Evolutionary conservation across 2,329 filamentous ascomycete genomes (phyloP), one percentile per base, ranked within the genome.

Genomic region (Alternaria ethzedia): DNA sequence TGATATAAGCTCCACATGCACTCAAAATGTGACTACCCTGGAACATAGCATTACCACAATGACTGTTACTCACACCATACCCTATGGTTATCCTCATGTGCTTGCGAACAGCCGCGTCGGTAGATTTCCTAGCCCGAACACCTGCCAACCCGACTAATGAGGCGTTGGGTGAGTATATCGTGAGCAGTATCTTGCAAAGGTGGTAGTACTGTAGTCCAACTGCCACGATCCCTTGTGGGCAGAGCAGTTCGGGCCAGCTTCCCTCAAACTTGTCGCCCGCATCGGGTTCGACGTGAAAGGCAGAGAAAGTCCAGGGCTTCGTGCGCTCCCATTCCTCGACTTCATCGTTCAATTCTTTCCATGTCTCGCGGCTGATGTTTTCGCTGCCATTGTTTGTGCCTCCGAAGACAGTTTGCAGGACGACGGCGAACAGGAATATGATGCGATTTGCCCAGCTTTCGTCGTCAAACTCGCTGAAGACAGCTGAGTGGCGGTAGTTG

Each of bases 381-480:
- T 57, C 57, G 21, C 65, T 74, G 21, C 65, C 64, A 15, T 46
- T 67, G 7, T 73, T 51, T 3, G 28, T 51, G 28, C 49, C 66
- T 45, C 73, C 70, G 32, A 77, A 77, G 10, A 73, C 73, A 43
- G 69, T 61, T 51, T 75, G 70, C 0, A 78, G 65, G 7, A 78
- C 67, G 0, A 65, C 67, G 17, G 74, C 75, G 44, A 78, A 78
- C 30, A 71, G 68, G 52, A 75, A 78, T 23, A 78, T 75, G 32
- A 71, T 73, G 11, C 74, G 67, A n/a, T 78, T 78, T 23, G 74
- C 66, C 75, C 75, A 78, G 0, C 71, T 57, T 52, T 76, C 73
- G 49, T 75, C 72, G 50, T 75, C 74, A 25, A 65, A 75, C 5
- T 75, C 72, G n/a, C 69, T 69, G 52, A 78, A 78, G 0, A 75